Evolutionary conservation across 345 rosid species (phyloP).

Genomic region (Eucalyptus lansdowneana): DNA sequence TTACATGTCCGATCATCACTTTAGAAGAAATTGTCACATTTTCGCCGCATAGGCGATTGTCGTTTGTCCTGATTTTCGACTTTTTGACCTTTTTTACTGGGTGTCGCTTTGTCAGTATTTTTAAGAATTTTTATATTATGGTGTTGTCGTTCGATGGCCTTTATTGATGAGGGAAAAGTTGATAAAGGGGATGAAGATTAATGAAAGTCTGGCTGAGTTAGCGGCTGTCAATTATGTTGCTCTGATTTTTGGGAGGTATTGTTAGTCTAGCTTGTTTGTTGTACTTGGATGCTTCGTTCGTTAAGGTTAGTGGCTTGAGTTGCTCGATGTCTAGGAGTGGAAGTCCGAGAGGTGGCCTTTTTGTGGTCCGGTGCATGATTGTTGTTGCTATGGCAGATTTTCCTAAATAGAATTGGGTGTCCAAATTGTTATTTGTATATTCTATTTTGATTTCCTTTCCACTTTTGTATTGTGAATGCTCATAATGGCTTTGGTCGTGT

Average conservation of each 20-base stretch:
- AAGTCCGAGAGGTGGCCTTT: neutral
- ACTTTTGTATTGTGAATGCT: neutral
- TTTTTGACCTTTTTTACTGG: neutral
- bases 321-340: neutral
- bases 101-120: too few species aligned
- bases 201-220: neutral
- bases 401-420: neutral
- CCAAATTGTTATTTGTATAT: neutral
- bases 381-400: neutral
- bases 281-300: neutral
- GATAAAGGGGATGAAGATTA: neutral
- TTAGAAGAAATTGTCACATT: neutral
- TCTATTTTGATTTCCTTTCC: neutral
- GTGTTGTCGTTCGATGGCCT: too few species aligned
- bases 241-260: conserved; percentile 74
- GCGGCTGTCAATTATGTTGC: conserved; percentile 56
- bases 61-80: neutral
- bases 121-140: too few species aligned
- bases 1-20: neutral
- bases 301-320: neutral
- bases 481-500: neutral
- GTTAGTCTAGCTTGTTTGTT: neutral
- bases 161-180: neutral
- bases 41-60: neutral
- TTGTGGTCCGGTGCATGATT: neutral